Evolutionary conservation across 805 yeast species (phyloP).

Genomic region (Zygosaccharomyces lentus): DNA sequence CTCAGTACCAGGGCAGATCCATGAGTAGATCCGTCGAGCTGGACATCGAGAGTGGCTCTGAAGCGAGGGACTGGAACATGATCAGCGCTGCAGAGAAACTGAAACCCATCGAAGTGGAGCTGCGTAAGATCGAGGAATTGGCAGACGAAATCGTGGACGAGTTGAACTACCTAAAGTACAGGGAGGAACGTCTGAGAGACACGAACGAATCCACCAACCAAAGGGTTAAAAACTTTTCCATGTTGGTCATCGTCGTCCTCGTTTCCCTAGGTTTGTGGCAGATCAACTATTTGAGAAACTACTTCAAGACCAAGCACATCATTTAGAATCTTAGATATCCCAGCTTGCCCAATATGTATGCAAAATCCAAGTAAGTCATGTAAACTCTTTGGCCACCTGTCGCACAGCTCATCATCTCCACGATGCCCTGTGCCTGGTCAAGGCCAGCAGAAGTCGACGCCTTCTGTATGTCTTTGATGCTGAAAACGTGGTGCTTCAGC

Average conservation of each 20-base stretch:
- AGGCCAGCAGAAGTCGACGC: conserved; percentile 34
- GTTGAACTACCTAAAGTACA: conserved; percentile 72
- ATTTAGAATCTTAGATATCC: conserved; percentile 45
- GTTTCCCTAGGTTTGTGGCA: conserved; percentile 88
- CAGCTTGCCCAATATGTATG: conserved; percentile 44
- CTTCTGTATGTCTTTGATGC: conserved; percentile 38
- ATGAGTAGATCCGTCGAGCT: conserved; percentile 72
- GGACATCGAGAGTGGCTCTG: conserved; percentile 92
- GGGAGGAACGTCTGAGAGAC: conserved; percentile 92
- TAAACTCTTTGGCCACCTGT: conserved; percentile 37
- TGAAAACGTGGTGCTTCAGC: conserved; percentile 27
- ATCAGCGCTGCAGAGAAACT: conserved; percentile 89
- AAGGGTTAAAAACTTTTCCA: conserved; percentile 84
- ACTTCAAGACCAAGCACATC: conserved; percentile 83
- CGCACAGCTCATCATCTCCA: conserved; percentile 46
- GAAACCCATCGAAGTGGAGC: conserved; percentile 86
- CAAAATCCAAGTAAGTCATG: conserved; percentile 45
- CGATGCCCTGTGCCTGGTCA: conserved; percentile 32
- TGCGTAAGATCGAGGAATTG: conserved; percentile 81
- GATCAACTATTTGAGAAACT: conserved; percentile 83
- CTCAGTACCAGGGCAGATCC: conserved; percentile 39
- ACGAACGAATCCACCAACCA: conserved; percentile 95
- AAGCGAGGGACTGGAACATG: conserved; percentile 97
- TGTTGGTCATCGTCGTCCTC: conserved; percentile 62
- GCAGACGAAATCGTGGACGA: conserved; percentile 77